phyloP scores from a whole-genome alignment of 352 stramenopile genomes.

The Globisporangium paroecandrum region DNA sequence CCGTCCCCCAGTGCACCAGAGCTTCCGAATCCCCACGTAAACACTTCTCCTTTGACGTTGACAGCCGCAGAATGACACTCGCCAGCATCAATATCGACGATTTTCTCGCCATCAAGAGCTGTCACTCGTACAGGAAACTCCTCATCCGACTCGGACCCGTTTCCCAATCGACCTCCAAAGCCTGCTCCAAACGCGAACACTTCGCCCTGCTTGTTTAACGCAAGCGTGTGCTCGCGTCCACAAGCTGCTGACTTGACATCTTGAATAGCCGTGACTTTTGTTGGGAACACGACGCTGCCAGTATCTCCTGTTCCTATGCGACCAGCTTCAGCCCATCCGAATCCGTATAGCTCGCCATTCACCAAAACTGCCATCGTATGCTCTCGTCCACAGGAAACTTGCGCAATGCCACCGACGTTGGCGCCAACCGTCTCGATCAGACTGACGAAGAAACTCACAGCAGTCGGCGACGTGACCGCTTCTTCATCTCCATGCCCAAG shows the following conservation, averaged over 20 bases:
- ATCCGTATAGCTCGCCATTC: conserved; percentile 73
- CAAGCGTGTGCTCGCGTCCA: conserved; percentile 80
- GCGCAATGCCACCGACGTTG: conserved; percentile 32
- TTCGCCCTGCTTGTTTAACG: conserved; percentile 40
- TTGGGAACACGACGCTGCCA: conserved; percentile 55
- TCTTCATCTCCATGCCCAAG: conserved; percentile 70
- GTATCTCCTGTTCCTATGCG: conserved; percentile 78
- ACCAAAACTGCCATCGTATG: conserved; percentile 78
- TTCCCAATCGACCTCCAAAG: conserved; percentile 74
- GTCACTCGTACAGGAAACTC: conserved; percentile 42
- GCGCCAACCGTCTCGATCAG: conserved; percentile 37
- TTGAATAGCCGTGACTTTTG: conserved; percentile 48
- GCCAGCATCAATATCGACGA: conserved; percentile 62
- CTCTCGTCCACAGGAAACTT: conserved; percentile 76
- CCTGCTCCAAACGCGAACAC: conserved; percentile 77
- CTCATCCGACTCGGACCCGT: conserved; percentile 56
- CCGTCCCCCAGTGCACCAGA: conserved; percentile 75
- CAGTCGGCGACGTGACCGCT: conserved; percentile 32
- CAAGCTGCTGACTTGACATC: conserved; percentile 59
- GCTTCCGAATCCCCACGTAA: conserved; percentile 84
- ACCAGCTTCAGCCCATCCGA: conserved; percentile 83
- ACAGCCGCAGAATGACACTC: conserved; percentile 81
- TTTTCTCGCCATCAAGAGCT: conserved; percentile 30
- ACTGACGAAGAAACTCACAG: conserved; percentile 56
- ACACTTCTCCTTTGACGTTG: conserved; percentile 60